These are phyloP conservation scores for Coniosporium tulheliwenetii DNA, from an alignment of 2,329 filamentous ascomycete genomes.

Conservation along the genomic window DNA sequence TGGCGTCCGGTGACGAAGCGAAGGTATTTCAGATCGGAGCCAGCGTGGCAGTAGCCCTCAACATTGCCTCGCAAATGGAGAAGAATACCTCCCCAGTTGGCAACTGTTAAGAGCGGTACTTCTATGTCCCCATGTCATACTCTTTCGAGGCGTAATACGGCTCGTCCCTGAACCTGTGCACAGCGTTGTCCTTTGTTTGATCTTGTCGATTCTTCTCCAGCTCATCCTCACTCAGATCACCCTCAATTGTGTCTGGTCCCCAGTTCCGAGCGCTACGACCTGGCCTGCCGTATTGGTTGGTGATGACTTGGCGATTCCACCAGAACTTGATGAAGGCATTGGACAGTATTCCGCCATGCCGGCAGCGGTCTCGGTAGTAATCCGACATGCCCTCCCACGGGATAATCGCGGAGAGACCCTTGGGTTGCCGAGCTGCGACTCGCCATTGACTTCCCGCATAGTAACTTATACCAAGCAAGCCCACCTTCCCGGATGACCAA, in stretches of 20 bases:
- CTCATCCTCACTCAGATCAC: slow-evolving; percentile 38
- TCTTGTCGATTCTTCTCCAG: slow-evolving; percentile 30
- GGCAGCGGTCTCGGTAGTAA: slow-evolving; percentile 31
- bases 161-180: slow-evolving; percentile 44
- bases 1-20: slow-evolving; percentile 56
- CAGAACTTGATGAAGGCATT: slow-evolving; percentile 40
- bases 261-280: slow-evolving; percentile 34
- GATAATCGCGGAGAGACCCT: slow-evolving; percentile 34
- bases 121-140: slow-evolving; percentile 49
- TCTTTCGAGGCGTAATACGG: slow-evolving; percentile 50
- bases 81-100: slow-evolving; percentile 56
- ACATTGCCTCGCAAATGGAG: slow-evolving; percentile 56
- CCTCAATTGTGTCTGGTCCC: slow-evolving; percentile 42
- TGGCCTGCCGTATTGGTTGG: slow-evolving; percentile 51
- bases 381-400: slow-evolving; percentile 43
- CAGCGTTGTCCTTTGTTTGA: slow-evolving; percentile 26
- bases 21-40: slow-evolving; percentile 52
- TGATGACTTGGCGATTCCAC: slow-evolving; percentile 52
- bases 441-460: slow-evolving; percentile 40
- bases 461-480: slow-evolving; percentile 33
- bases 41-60: slow-evolving; percentile 46
- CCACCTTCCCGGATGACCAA: slow-evolving; percentile 14
- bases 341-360: slow-evolving; percentile 22
- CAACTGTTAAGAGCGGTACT: slow-evolving; percentile 50
- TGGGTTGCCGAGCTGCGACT: slow-evolving; percentile 35